phyloP scores from a whole-genome alignment of 345 rosid species.

The Lumnitzera racemosa region DNA sequence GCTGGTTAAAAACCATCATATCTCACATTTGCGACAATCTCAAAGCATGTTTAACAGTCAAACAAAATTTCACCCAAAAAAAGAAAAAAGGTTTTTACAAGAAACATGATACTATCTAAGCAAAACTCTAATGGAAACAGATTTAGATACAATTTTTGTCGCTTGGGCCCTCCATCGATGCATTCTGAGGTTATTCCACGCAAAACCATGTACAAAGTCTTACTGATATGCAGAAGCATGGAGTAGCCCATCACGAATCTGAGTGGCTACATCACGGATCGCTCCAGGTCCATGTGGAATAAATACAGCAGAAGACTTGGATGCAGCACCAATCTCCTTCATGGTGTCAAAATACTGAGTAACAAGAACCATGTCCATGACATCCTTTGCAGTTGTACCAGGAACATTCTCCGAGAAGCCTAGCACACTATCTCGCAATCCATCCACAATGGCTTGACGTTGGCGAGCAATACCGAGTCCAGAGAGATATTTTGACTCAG shows the following conservation, averaged over 20 bases:
- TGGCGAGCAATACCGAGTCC: constrained; percentile 33
- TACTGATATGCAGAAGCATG: constrained; percentile 19
- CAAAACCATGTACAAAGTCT: no score
- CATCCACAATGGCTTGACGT: constrained; percentile 34
- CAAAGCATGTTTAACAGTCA: no score
- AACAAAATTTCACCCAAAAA: no score
- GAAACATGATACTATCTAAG: no score
- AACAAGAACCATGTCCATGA: constrained; percentile 32
- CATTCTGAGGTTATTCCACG: no score
- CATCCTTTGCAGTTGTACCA: constrained; percentile 33
- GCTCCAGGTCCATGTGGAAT: constrained; percentile 39
- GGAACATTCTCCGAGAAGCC: constrained; percentile 29
- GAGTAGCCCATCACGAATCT: constrained; percentile 31
- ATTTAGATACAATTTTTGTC: no score
- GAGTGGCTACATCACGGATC: constrained; percentile 30
- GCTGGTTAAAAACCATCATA: no score
- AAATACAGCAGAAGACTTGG: constrained; percentile 29
- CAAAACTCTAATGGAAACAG: no score
- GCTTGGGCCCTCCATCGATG: no score
- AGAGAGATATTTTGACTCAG: constrained; percentile 29
- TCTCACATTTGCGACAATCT: no score
- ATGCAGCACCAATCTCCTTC: constrained; percentile 32
- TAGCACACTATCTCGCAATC: constrained; percentile 29
- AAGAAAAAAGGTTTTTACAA: no score
- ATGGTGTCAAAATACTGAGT: constrained; percentile 32